Percentiles rank a stretch among this genome's conserved stretches.
These are phyloP conservation scores for Taiwanofungus camphoratus DNA, from an alignment of 1,284 basidiomycete species.

Conservation along the genomic window DNA sequence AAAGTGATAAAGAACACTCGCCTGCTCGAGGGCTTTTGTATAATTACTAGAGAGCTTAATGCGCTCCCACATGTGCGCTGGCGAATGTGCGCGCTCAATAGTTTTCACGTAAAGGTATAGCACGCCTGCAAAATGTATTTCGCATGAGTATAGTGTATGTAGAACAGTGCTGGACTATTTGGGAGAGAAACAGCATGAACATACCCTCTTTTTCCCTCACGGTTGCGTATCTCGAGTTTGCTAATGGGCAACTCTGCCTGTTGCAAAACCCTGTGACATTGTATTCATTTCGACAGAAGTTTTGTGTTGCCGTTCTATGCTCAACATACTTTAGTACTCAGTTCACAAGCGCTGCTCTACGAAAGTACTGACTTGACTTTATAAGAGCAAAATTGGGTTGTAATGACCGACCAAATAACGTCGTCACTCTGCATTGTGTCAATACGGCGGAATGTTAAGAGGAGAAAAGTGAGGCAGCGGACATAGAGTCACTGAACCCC, in stretches of 20 bases:
- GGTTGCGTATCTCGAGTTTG: slow-evolving; percentile 96
- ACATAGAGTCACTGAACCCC: too few species aligned
- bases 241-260: slow-evolving; percentile 93
- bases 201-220: slow-evolving; percentile 92
- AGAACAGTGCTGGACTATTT: too few species aligned
- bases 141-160: too few species aligned
- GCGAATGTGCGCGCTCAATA: slow-evolving; percentile 93
- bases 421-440: slow-evolving; percentile 82
- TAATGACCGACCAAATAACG: slow-evolving; percentile 93
- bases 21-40: slow-evolving; percentile 91
- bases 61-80: slow-evolving; percentile 96
- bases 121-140: slow-evolving; percentile 58
- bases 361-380: slow-evolving; percentile 85
- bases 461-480: too few species aligned
- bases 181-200: too few species aligned
- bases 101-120: slow-evolving; percentile 98
- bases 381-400: slow-evolving; percentile 92
- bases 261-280: slow-evolving; percentile 98
- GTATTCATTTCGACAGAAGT: slow-evolving; percentile 98
- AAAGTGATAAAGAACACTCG: slow-evolving; percentile 26
- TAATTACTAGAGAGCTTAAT: slow-evolving; percentile 94
- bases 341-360: neutral
- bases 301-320: slow-evolving; percentile 83
- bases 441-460: neutral
- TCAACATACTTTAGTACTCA: neutral